Evolutionary conservation across 2,329 filamentous ascomycete species (phyloP).

Genomic region (Diaporthe vexans): DNA sequence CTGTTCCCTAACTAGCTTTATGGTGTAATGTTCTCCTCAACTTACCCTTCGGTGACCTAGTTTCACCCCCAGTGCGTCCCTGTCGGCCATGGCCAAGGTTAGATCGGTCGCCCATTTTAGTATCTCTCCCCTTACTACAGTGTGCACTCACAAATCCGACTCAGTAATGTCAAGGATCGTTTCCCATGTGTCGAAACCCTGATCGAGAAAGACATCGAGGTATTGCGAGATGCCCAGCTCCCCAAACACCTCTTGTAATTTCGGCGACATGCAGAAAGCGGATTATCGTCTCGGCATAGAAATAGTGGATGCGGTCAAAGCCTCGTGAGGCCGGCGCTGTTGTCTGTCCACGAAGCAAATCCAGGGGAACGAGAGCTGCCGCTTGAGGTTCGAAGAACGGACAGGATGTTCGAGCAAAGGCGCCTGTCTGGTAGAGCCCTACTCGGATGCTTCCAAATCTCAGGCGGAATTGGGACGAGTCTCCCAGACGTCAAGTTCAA

Average conservation of each 20-base stretch:
- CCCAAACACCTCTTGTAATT: constrained; percentile 76
- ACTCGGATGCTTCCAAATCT: not conserved
- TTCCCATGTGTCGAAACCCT: constrained; percentile 89
- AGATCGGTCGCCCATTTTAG: constrained; percentile 31
- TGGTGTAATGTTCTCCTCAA: constrained; percentile 31
- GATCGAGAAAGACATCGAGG: constrained; percentile 78
- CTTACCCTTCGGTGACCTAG: constrained; percentile 84
- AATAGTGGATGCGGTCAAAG: constrained; percentile 24
- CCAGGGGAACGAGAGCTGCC: not conserved
- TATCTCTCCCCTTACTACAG: constrained; percentile 3
- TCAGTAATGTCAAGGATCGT: constrained; percentile 88
- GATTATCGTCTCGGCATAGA: constrained; percentile 29
- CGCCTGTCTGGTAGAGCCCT: not conserved
- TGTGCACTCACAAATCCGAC: constrained; percentile 77
- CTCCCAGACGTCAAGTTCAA: not conserved
- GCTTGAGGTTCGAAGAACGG: not conserved
- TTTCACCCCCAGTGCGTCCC: constrained; percentile 82
- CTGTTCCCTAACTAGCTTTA: constrained; percentile 35
- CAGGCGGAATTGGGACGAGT: not conserved
- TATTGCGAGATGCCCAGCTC: constrained; percentile 86
- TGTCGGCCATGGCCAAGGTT: constrained; percentile 50
- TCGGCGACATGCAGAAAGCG: constrained; percentile 66
- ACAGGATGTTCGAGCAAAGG: not conserved
- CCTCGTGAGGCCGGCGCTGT: constrained; percentile 35
- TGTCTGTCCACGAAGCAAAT: not conserved